Evolutionary conservation across 2,329 filamentous ascomycete genomes (phyloP).

Genomic region (Calcarisporium arbuscula): DNA sequence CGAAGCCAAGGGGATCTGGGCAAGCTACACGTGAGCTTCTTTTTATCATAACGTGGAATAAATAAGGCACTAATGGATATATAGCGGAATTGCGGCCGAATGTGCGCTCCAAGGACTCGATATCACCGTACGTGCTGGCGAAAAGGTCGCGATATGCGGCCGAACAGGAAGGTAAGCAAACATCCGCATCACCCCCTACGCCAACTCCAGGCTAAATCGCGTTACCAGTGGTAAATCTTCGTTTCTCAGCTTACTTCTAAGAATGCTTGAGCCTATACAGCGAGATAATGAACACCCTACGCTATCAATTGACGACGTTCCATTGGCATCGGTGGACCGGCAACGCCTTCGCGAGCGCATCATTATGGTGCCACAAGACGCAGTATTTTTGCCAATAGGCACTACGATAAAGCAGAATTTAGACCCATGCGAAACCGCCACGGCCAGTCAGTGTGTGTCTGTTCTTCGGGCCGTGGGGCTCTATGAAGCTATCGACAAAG

Average conservation of each 20-base stretch:
- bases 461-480: constrained; percentile 40
- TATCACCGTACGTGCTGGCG: constrained; percentile 23
- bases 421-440: constrained; percentile 31
- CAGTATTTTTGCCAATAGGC: constrained; percentile 41
- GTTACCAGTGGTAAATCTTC: constrained; percentile 23
- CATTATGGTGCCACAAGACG: constrained; percentile 43
- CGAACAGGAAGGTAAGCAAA: constrained; percentile 27
- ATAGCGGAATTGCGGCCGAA: too few species aligned
- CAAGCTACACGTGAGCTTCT: constrained; percentile 19
- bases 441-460: constrained; percentile 33
- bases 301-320: constrained; percentile 39
- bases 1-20: constrained; percentile 19
- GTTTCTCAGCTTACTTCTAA: constrained; percentile 37
- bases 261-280: constrained; percentile 37
- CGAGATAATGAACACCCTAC: too few species aligned
- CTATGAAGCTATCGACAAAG: constrained; percentile 29
- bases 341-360: constrained; percentile 22
- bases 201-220: constrained; percentile 11
- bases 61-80: constrained; percentile 17
- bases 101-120: too few species aligned
- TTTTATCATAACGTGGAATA: constrained; percentile 20
- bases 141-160: constrained; percentile 38
- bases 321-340: constrained; percentile 15
- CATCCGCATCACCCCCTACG: background rate
- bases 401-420: constrained; percentile 43